Base-by-base conservation (phyloP, 2,329 filamentous ascomycete genomes). In the Colletotrichum falcatum region DNA sequence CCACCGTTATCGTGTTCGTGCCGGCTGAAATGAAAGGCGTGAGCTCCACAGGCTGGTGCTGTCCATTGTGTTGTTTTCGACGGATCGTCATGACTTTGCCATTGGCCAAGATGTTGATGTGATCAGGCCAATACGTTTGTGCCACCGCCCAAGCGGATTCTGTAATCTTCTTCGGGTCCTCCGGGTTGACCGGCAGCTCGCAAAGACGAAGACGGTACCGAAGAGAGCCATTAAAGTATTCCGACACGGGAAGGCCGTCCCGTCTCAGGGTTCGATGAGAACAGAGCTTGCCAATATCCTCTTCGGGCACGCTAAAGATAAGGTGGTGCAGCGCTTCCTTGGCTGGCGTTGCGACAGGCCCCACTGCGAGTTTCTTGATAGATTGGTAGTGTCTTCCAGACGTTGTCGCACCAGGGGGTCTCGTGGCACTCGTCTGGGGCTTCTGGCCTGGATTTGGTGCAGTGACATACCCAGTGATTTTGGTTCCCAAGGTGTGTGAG, bases 11-110 rank as follows among this genome's bases (percentile, higher is more conserved):
- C 0, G 75, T 78, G 75, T 97, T 97, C 7, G 78, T 76, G 0
- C 93, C 94, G 20, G 80, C 74, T 11, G 76, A 77, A 6, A 97
- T 74, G 26, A 81, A 70, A 12, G 88, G 78, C 0, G 94, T 94
- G 30, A 97, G 82, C 74, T 97, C 94, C 7, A 93, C 83, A 0
- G 95, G 91, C 11, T 94, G 79, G 74, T 97, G 93, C 74, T 91
- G 93, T 14, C 90, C 91, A 76, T 95, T 88, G 72, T 96, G 91
- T 1, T 88, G 79, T 75, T 93, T 94, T 35, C 92, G 88, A 49
- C 91, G 88, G 12, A 89, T 78, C 30, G 84, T 82, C 20, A 94
- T 78, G 14, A 89, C 82, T 0, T 80, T 76, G 0, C 79, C 83
- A 74, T 97, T 97, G 71, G 97, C 79, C 20, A 86, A 84, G 71